phyloP scores from a whole-genome alignment of 768 basidiomycete species.

The Pisolithus marmoratus region DNA sequence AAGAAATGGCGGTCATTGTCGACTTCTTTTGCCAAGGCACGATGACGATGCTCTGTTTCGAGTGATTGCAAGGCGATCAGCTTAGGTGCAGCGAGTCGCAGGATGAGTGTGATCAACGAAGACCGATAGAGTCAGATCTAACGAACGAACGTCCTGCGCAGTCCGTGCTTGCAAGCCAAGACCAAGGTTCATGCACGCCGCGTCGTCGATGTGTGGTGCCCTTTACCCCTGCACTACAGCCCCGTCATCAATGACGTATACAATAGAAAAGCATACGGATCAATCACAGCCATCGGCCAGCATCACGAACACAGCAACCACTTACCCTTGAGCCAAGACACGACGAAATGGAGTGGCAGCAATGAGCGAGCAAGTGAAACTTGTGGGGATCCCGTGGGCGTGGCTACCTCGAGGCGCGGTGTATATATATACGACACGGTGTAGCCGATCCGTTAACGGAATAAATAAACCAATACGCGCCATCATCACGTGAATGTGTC shows the following conservation, averaged over 20 bases:
- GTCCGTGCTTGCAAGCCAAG: slow-evolving; percentile 12
- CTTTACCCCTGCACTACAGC: too few relatives aligned
- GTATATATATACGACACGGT: neutral
- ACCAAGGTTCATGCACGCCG: slow-evolving; percentile 3
- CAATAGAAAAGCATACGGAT: neutral
- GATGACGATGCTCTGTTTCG: too few relatives aligned
- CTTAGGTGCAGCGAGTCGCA: slow-evolving; percentile 1
- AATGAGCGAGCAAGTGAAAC: slow-evolving; percentile 17
- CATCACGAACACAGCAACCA: slow-evolving; percentile 3
- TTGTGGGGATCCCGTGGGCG: slow-evolving; percentile 15
- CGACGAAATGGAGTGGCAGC: slow-evolving; percentile 15
- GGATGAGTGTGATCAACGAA: slow-evolving; percentile 20
- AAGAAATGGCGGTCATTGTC: slow-evolving; percentile 2
- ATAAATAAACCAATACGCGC: too few relatives aligned
- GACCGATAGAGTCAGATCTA: slow-evolving; percentile 12
- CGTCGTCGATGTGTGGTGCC: too few relatives aligned
- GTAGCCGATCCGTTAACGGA: too few relatives aligned
- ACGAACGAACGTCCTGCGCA: slow-evolving; percentile 26
- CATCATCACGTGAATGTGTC: too few relatives aligned
- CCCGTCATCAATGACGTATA: neutral
- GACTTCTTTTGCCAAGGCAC: too few relatives aligned
- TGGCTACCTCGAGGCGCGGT: slow-evolving; percentile 20
- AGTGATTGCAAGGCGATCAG: slow-evolving; percentile 2
- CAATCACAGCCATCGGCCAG: neutral
- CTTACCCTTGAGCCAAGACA: slow-evolving; percentile 18